Evolutionary conservation across 768 basidiomycete genomes (phyloP), one percentile per base, ranked within the genome.

Genomic region (Tricholoma saponaceum): DNA sequence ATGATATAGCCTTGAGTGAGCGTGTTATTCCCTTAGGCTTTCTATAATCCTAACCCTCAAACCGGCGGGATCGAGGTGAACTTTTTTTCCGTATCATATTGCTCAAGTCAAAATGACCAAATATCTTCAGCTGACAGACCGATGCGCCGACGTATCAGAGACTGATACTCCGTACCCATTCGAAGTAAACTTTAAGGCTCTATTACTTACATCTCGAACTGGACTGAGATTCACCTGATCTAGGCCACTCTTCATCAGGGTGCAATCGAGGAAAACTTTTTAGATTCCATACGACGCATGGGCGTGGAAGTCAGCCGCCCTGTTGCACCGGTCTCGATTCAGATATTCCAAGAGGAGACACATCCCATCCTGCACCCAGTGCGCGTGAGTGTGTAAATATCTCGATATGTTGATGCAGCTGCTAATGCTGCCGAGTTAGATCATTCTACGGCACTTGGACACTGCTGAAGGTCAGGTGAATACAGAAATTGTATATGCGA

Each of bases 141-240:
- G 86, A 14, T 80, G 79, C 1, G 75, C 85, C 14, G 85, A 87
- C 64, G 77, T 90, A 23, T 81, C 79, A 5, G 83, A 84, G 0
- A 74, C 82, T 2, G 79, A 79, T 22, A 87, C 87, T 1, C 79
- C 87, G 18, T 91, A 80, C 69, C 87, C 87, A 10, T 90, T 87
- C 58, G 86, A 87, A 74, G 89, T 84, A 58, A 54, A 59, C 32
- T 50, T 20, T 18, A 35, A 28, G 33, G 26, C 13, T 16, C 2
- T 37, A 14, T 5, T 37, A 37, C 28, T 41, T 55, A n/a, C 3
- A 35, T 39, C 22, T 8, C 39, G 13, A 25, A 8, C 12, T n/a
- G 46, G 26, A n/a, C 37, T 32, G n/a, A n/a, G n/a, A n/a, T n/a
- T n/a, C 13, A 51, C 16, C 51, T 12, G 14, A 3, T 26, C 2